Conservation (phyloP, 345 rosid genomes). For the Citrus australasica region DNA sequence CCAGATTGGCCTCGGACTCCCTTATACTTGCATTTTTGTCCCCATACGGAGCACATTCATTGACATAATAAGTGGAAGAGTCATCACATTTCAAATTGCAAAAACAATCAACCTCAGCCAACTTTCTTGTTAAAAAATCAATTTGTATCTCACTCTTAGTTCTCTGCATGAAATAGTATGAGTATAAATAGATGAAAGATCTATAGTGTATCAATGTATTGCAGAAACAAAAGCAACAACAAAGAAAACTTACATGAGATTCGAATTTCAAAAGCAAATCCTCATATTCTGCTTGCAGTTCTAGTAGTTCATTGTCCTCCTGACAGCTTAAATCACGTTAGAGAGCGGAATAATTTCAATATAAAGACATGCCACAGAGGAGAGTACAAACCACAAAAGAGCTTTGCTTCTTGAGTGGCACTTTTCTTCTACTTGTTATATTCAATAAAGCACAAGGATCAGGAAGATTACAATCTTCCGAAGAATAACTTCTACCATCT, state of each 20-base stretch:
- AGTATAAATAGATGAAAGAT: neutral
- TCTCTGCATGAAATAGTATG: slow-evolving; percentile 37
- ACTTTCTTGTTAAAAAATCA: slow-evolving; percentile 56
- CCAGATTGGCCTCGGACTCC: slow-evolving; percentile 65
- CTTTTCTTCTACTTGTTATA: slow-evolving; percentile 82
- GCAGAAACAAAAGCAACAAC: slow-evolving; percentile 6
- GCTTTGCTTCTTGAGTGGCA: slow-evolving; percentile 46
- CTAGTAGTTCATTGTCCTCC: slow-evolving; percentile 49
- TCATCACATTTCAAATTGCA: slow-evolving; percentile 21
- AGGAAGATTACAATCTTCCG: slow-evolving; percentile 53
- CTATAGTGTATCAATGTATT: neutral
- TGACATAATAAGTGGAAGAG: slow-evolving; percentile 17
- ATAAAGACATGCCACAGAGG: slow-evolving; percentile 17
- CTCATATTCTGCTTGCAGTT: slow-evolving; percentile 58
- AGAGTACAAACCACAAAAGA: slow-evolving; percentile 53
- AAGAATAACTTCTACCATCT: slow-evolving; percentile 25
- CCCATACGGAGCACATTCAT: slow-evolving; percentile 17
- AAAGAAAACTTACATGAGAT: slow-evolving; percentile 50
- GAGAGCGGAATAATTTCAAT: slow-evolving; percentile 16
- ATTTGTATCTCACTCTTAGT: slow-evolving; percentile 56
- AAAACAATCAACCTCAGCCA: slow-evolving; percentile 35
- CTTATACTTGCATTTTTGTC: slow-evolving; percentile 37
- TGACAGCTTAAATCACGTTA: slow-evolving; percentile 34
- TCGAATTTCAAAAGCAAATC: slow-evolving; percentile 59
- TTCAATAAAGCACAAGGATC: slow-evolving; percentile 69